phyloP scores from a whole-genome alignment of 805 yeast species.

The Candida pini region DNA sequence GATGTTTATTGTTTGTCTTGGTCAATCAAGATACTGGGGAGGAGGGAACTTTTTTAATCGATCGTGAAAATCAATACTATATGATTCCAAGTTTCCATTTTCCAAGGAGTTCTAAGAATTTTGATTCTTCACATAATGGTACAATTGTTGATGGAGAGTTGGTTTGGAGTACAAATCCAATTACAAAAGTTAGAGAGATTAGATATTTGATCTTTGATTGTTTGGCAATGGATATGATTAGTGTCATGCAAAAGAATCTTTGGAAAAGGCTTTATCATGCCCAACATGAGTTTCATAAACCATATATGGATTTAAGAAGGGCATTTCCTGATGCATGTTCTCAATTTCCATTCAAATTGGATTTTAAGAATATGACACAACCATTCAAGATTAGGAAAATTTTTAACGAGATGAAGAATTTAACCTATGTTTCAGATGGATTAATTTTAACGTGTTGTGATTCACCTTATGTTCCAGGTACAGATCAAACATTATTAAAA shows the following conservation, averaged over 20 bases:
- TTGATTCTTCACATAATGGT: slow-evolving; percentile 69
- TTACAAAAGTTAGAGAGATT: slow-evolving; percentile 53
- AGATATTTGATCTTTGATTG: slow-evolving; percentile 90
- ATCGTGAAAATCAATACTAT: slow-evolving; percentile 82
- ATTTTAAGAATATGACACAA: slow-evolving; percentile 82
- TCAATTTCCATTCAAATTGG: slow-evolving; percentile 78
- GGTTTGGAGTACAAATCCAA: slow-evolving; percentile 59
- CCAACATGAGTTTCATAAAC: slow-evolving; percentile 72
- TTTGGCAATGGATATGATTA: slow-evolving; percentile 71
- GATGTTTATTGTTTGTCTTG: slow-evolving; percentile 70
- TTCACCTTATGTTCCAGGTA: slow-evolving; percentile 82
- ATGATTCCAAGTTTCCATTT: slow-evolving; percentile 81
- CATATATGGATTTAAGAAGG: slow-evolving; percentile 67
- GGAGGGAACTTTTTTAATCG: slow-evolving; percentile 85
- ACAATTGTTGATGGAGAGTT: slow-evolving; percentile 93
- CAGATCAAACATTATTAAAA: slow-evolving; percentile 79
- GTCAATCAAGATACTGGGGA: slow-evolving; percentile 60
- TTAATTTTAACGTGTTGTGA: slow-evolving; percentile 87
- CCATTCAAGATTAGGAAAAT: slow-evolving; percentile 75
- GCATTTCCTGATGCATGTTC: slow-evolving; percentile 68
- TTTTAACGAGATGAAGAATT: slow-evolving; percentile 59
- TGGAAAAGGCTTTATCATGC: slow-evolving; percentile 85
- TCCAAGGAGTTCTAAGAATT: slow-evolving; percentile 47
- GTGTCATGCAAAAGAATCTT: slow-evolving; percentile 62
- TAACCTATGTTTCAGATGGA: slow-evolving; percentile 91